Percentiles rank a stretch among this genome's conserved stretches.
These are phyloP conservation scores for Trametes polyzona DNA, from an alignment of 1,284 basidiomycete genomes.

Conservation along the genomic window DNA sequence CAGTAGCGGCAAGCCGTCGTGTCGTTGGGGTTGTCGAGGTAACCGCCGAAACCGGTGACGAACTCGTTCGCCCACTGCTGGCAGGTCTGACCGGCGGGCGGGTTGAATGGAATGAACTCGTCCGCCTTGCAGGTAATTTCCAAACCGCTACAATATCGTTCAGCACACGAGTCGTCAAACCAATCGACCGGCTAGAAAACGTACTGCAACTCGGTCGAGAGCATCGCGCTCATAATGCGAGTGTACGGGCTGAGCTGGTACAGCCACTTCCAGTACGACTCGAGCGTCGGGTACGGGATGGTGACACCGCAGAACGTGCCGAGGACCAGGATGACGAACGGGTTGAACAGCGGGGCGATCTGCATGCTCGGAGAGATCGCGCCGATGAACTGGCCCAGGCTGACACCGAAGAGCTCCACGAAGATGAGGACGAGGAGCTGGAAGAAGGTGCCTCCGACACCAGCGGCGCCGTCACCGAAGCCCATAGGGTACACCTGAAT, in stretches of 20 bases:
- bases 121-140: slow-evolving; percentile 65
- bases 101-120: slow-evolving; percentile 72
- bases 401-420: slow-evolving; percentile 78
- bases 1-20: slow-evolving; percentile 75
- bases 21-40: slow-evolving; percentile 75
- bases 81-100: slow-evolving; percentile 81
- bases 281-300: slow-evolving; percentile 71
- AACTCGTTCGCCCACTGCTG: slow-evolving; percentile 71
- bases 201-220: slow-evolving; percentile 81
- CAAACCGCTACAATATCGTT: slow-evolving; percentile 53
- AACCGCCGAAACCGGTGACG: slow-evolving; percentile 68
- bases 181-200: slow-evolving; percentile 26
- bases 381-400: slow-evolving; percentile 76
- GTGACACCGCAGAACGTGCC: slow-evolving; percentile 83
- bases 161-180: slow-evolving; percentile 1
- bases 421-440: slow-evolving; percentile 73
- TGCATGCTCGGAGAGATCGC: slow-evolving; percentile 77
- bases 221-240: slow-evolving; percentile 72
- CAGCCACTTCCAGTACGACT: slow-evolving; percentile 80
- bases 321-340: slow-evolving; percentile 73
- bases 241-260: slow-evolving; percentile 76
- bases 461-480: slow-evolving; percentile 67
- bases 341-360: slow-evolving; percentile 82
- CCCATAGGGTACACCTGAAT: slow-evolving; percentile 69
- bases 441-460: slow-evolving; percentile 73